These are phyloP conservation scores for Xylaria sp. DNA, from an alignment of 2,329 filamentous ascomycete genomes.

Conservation along the genomic window DNA sequence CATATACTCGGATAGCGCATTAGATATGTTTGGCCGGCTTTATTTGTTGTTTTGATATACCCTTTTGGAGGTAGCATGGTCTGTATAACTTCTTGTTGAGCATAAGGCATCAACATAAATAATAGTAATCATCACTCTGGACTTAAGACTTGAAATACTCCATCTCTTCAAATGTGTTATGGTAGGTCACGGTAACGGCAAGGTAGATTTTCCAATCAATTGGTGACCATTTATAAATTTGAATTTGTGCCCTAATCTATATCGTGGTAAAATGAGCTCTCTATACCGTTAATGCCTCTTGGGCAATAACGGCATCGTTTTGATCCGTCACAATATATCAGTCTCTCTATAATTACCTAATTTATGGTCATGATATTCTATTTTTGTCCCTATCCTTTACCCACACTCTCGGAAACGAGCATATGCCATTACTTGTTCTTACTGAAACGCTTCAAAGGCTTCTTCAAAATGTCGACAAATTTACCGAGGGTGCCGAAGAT, in stretches of 20 bases:
- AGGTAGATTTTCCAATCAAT: too few species aligned
- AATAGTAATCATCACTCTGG: conserved; percentile 16
- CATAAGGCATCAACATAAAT: conserved; percentile 7
- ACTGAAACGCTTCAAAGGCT: conserved; percentile 32
- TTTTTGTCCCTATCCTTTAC: too few species aligned
- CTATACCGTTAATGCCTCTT: too few species aligned
- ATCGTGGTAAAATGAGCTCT: too few species aligned
- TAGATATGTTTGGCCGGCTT: background rate
- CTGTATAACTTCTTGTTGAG: conserved; percentile 1
- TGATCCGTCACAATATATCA: too few species aligned
- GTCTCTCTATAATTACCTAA: too few species aligned
- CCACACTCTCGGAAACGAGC: background rate
- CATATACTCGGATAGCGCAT: background rate
- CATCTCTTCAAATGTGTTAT: background rate
- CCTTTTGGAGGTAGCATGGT: conserved; percentile 16
- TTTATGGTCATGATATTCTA: background rate
- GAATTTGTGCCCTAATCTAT: too few species aligned
- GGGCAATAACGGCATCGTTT: too few species aligned
- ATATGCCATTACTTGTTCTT: conserved; percentile 17
- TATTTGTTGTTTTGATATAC: conserved; percentile 20
- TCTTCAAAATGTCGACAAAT: conserved; percentile 41
- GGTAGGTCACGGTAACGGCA: background rate
- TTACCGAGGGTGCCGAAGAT: conserved; percentile 51
- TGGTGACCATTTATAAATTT: too few species aligned
- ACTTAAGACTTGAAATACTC: background rate